Percentiles rank a stretch among this genome's conserved stretches.
Evolutionary conservation across 345 rosid species (phyloP).

Genomic region (Cardamine resedifolia): DNA sequence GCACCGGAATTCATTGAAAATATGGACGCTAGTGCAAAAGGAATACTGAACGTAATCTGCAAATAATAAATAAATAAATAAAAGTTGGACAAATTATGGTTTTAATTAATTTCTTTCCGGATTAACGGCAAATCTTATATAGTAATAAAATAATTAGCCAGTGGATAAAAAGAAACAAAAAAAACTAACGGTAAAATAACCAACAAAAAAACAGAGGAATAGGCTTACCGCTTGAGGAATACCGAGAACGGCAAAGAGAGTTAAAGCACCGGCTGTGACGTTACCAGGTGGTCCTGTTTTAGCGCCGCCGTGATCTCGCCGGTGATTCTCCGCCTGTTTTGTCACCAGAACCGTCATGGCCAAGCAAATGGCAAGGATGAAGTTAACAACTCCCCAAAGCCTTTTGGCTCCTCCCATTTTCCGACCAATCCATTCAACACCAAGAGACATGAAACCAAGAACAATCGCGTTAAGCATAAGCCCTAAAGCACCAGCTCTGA

Average conservation of each 20-base stretch:
- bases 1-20: slow-evolving; percentile 57
- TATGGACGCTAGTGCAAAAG: slow-evolving; percentile 92
- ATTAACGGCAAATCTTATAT: slow-evolving; percentile 1
- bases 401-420: slow-evolving; percentile 53
- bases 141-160: background rate
- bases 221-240: slow-evolving; percentile 71
- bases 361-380: slow-evolving; percentile 60
- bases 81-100: background rate
- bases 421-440: slow-evolving; percentile 47
- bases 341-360: slow-evolving; percentile 54
- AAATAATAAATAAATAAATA: background rate
- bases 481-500: slow-evolving; percentile 78
- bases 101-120: background rate
- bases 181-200: background rate
- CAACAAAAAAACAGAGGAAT: background rate
- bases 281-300: slow-evolving; percentile 45
- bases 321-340: slow-evolving; percentile 56
- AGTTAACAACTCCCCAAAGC: slow-evolving; percentile 73
- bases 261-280: slow-evolving; percentile 57
- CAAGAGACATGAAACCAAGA: slow-evolving; percentile 62
- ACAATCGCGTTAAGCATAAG: slow-evolving; percentile 78
- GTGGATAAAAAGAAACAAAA: background rate
- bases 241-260: slow-evolving; percentile 67
- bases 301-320: slow-evolving; percentile 37
- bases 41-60: slow-evolving; percentile 82